Conservation (phyloP, 176 grass and related monocot species). For the Canna indica region DNA sequence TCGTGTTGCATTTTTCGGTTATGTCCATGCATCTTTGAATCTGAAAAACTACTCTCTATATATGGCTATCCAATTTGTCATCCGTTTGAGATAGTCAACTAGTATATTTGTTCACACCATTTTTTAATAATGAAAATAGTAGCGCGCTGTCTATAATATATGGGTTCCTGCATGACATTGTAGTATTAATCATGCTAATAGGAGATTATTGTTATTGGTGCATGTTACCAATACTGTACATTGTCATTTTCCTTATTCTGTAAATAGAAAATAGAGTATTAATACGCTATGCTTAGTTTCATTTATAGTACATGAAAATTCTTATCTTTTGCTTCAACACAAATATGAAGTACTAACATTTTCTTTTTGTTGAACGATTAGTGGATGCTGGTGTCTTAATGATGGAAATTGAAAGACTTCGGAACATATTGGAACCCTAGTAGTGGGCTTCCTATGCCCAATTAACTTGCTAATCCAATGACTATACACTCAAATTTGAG, state of each 20-base stretch:
- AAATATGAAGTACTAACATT: background rate
- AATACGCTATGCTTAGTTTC: background rate
- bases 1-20: no score
- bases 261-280: background rate
- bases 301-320: background rate
- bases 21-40: no score
- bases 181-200: background rate
- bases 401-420: background rate
- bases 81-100: no score
- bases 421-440: background rate
- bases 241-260: background rate
- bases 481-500: background rate
- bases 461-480: background rate
- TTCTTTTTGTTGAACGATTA: background rate
- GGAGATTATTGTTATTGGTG: no score
- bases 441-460: background rate
- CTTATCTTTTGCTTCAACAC: background rate
- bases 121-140: no score
- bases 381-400: background rate
- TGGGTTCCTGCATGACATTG: background rate
- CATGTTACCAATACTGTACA: background rate
- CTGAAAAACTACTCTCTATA: no score
- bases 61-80: no score
- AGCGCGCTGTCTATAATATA: no score
- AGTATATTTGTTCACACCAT: no score